These are phyloP conservation scores for Tylopilus felleus DNA, from an alignment of 768 basidiomycete species.

Conservation along the genomic window DNA sequence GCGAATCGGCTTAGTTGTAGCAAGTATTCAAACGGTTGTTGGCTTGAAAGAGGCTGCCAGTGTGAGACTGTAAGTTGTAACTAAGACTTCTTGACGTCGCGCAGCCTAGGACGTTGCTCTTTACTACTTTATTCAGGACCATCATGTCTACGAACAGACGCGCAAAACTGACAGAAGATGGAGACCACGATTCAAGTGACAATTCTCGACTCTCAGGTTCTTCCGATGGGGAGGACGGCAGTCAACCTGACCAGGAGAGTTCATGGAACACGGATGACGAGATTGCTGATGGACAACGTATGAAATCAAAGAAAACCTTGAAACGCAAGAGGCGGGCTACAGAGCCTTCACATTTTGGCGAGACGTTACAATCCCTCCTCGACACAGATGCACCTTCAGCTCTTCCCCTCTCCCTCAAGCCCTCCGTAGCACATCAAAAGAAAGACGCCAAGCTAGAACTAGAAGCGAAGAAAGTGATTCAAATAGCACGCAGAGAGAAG, in stretches of 20 bases:
- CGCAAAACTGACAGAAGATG: constrained; percentile 38
- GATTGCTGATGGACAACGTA: constrained; percentile 48
- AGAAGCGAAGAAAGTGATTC: constrained; percentile 68
- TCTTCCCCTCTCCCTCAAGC: constrained; percentile 75
- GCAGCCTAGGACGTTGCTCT: background rate
- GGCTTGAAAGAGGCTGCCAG: constrained; percentile 8
- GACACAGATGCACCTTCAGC: constrained; percentile 67
- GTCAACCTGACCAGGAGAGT: constrained; percentile 18
- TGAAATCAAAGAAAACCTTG: constrained; percentile 74
- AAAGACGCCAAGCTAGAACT: constrained; percentile 75
- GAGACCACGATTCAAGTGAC: constrained; percentile 10
- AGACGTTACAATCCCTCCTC: constrained; percentile 68
- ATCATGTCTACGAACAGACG: constrained; percentile 55
- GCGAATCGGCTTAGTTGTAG: constrained; percentile 4
- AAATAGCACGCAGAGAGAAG: constrained; percentile 67
- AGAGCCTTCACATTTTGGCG: constrained; percentile 68
- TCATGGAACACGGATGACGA: constrained; percentile 61
- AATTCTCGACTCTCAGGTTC: constrained; percentile 7
- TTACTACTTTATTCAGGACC: constrained; percentile 1
- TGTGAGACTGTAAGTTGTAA: constrained; percentile 3
- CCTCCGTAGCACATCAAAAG: constrained; percentile 61
- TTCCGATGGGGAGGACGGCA: constrained; percentile 10
- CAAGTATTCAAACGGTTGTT: background rate
- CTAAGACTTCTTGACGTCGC: background rate
- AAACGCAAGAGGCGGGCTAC: constrained; percentile 85